A percentile compares a stretch with the other conserved stretches of the same genome.
Evolutionary conservation across 75 land plant species (phyloP).

Genomic region (Azolla pinnata): DNA sequence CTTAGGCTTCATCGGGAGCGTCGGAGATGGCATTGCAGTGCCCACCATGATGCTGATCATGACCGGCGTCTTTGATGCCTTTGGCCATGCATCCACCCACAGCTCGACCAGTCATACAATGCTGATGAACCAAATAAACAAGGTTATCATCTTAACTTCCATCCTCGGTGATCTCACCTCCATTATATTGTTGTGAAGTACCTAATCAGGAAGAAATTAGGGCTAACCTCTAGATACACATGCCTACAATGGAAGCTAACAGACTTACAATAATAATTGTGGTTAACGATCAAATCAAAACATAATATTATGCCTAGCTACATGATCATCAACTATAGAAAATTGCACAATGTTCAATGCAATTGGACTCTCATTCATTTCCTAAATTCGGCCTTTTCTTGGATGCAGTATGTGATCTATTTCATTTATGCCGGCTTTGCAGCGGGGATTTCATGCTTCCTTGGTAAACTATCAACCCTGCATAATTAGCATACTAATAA

Average conservation of each 20-base stretch:
- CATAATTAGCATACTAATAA: too few species aligned
- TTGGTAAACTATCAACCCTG: constrained; percentile 48
- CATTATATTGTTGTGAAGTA: neutral
- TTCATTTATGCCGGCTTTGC: constrained; percentile 59
- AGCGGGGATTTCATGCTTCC: constrained; percentile 45
- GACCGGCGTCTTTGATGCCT: constrained; percentile 50
- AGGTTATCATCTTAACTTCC: constrained; percentile 34
- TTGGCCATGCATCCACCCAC: constrained; percentile 31
- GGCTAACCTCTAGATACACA: neutral
- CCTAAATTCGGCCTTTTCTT: neutral
- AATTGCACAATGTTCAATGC: too few species aligned
- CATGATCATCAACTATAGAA: too few species aligned
- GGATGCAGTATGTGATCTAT: constrained; percentile 44
- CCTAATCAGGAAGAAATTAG: neutral
- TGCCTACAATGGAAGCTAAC: neutral
- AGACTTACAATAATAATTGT: too few species aligned
- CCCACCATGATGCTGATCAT: constrained; percentile 31
- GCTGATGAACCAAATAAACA: constrained; percentile 48
- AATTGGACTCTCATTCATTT: too few species aligned
- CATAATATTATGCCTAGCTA: too few species aligned
- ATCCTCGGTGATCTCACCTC: too few species aligned
- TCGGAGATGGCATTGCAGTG: constrained; percentile 46
- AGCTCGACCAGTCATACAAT: constrained; percentile 5
- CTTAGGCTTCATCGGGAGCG: constrained; percentile 48
- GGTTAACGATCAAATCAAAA: too few species aligned